These are phyloP conservation scores for Gypsophila paniculata DNA, from an alignment of 179 eudicot species.

Conservation along the genomic window DNA sequence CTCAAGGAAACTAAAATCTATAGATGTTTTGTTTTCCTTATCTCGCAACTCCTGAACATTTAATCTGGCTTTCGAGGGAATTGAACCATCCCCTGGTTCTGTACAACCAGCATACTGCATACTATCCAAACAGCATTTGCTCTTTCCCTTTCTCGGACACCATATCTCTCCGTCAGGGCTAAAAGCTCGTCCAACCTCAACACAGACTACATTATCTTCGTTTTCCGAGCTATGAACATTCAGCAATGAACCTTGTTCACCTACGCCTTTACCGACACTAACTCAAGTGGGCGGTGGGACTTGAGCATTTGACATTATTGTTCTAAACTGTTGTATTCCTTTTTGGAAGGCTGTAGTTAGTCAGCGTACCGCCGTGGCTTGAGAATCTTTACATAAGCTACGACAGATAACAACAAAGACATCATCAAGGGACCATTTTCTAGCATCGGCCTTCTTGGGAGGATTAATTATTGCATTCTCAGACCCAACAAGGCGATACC, in stretches of 20 bases:
- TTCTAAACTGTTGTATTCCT: not conserved
- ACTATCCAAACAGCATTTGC: too few species aligned
- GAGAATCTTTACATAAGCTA: slow-evolving; percentile 34
- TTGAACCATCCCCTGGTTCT: too few species aligned
- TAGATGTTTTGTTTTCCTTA: too few species aligned
- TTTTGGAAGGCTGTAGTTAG: not conserved
- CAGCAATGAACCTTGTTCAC: not conserved
- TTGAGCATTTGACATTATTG: not conserved
- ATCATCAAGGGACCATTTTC: slow-evolving; percentile 71
- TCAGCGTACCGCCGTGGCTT: not conserved
- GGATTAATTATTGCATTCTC: slow-evolving; percentile 76
- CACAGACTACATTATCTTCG: too few species aligned
- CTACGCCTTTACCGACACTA: not conserved
- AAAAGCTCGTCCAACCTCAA: not conserved
- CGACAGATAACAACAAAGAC: slow-evolving; percentile 72
- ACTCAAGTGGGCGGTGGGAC: not conserved
- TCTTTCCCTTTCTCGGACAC: not conserved
- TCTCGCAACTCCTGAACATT: not conserved
- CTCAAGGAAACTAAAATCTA: too few species aligned
- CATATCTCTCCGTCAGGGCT: not conserved
- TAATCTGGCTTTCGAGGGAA: too few species aligned
- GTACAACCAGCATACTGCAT: too few species aligned
- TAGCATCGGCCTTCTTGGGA: slow-evolving; percentile 36
- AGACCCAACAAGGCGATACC: slow-evolving; percentile 58
- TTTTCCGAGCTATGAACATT: not conserved